phyloP scores from a whole-genome alignment of 306 rosid genomes.

The Lupinus albus region DNA sequence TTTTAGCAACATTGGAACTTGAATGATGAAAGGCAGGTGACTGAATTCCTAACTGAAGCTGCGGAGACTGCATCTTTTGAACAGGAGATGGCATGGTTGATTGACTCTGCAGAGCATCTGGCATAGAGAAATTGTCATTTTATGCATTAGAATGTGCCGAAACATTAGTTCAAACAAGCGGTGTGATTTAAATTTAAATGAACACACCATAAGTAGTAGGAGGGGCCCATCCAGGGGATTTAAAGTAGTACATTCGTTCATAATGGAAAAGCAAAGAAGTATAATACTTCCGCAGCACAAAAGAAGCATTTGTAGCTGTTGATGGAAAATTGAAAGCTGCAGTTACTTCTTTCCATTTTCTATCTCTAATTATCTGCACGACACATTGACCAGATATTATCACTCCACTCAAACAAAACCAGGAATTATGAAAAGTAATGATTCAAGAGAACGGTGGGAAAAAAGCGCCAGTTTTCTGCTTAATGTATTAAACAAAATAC shows the following conservation, averaged over 20 bases:
- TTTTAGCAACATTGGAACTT: slow-evolving; percentile 44
- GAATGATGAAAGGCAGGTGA: slow-evolving; percentile 47
- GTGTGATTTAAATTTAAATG: slow-evolving; percentile 1
- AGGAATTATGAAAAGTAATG: slow-evolving; percentile 12
- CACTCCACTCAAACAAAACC: slow-evolving; percentile 10
- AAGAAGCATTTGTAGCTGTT: slow-evolving; percentile 94
- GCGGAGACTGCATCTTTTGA: slow-evolving; percentile 45
- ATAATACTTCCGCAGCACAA: slow-evolving; percentile 87
- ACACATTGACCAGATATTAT: slow-evolving; percentile 30
- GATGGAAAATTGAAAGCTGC: slow-evolving; percentile 86
- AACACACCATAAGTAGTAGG: slow-evolving; percentile 50
- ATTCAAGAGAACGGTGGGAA: neutral
- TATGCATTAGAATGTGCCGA: slow-evolving; percentile 23
- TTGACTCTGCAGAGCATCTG: slow-evolving; percentile 57
- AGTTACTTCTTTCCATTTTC: slow-evolving; percentile 92
- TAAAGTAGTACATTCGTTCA: slow-evolving; percentile 77
- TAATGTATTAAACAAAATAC: neutral
- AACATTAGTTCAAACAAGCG: slow-evolving; percentile 23
- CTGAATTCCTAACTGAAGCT: slow-evolving; percentile 42
- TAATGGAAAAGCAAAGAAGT: slow-evolving; percentile 73
- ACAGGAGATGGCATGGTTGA: slow-evolving; percentile 42
- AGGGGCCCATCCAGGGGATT: slow-evolving; percentile 54
- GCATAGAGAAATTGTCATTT: slow-evolving; percentile 33
- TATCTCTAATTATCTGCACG: slow-evolving; percentile 71
- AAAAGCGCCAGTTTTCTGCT: neutral